Evolutionary conservation across 2,329 filamentous ascomycete species (phyloP), one percentile per base, ranked within the genome.

Genomic region (Fusarium bulbicola): DNA sequence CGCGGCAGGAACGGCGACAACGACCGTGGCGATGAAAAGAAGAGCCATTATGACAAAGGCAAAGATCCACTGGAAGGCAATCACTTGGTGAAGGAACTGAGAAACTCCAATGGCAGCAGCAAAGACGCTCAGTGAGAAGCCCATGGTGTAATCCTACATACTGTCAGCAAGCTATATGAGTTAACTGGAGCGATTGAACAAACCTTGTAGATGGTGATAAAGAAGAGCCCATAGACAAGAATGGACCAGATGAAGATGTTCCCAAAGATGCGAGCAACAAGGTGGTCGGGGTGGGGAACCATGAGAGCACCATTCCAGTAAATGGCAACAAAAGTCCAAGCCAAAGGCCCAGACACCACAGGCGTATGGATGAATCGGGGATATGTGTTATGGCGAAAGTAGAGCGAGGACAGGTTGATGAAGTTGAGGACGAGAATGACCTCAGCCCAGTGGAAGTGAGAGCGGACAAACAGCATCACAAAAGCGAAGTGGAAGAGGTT

Each of bases 41-140:
- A 93, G 80, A 2, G 86, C 89, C 87, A 95, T 95, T 80, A 97
- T 94, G 70, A 90, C 86, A 79, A 97, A 96, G 39, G 94, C 93
- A 80, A 97, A 97, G 82, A 97, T 95, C 94, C 94, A 97, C 84
- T 97, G 95, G 73, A 97, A 86, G 12, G 93, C 93, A 74, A 97
- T 86, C 66, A 92, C 82, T 80, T 94, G 90, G 77, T 88, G 87
- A 57, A 91, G 84, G 83, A 97, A 91, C 81, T 97, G 95, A 20
- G 90, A 88, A 21, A 96, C 90, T 18, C 93, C 94, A 46, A 97
- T 90, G 24, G 94, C 90, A 10, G 94, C 91, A 3, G 90, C 85
- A 52, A 97, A 85, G 49, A 95, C 87, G 75, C 91, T 92, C 76
- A 97, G 86, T 60, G 90, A 91, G 80, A 96, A 94, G 5, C 95